Percentiles rank a stretch among this genome's conserved stretches.
Conservation (phyloP, 331 rosid genomes). For the Malus hybrid region DNA sequence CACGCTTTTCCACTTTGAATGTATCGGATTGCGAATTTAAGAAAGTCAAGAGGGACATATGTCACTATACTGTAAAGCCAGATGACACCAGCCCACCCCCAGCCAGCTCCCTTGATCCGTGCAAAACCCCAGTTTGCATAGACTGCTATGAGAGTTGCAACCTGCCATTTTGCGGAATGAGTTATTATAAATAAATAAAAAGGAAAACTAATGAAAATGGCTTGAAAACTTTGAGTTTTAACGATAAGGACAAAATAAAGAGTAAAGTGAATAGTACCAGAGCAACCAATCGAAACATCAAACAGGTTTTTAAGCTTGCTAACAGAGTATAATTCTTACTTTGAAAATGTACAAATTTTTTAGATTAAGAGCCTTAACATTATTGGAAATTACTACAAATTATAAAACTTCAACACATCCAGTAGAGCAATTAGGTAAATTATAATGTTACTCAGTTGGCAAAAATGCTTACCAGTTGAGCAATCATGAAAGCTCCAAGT, state of each 20-base stretch:
- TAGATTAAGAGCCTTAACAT: neutral
- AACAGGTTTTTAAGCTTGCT: neutral
- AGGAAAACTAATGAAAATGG: too few species aligned
- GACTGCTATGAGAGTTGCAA: conserved; percentile 82
- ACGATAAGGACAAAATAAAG: too few species aligned
- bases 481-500: conserved; percentile 66
- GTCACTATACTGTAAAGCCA: conserved; percentile 84
- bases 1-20: conserved; percentile 89
- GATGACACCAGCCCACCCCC: conserved; percentile 99
- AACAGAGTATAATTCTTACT: too few species aligned
- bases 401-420: neutral
- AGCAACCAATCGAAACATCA: neutral
- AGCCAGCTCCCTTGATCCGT: conserved; percentile 72
- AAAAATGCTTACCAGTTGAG: conserved; percentile 69
- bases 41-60: conserved; percentile 70
- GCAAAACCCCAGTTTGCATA: conserved; percentile 90
- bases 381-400: neutral
- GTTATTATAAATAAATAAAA: neutral
- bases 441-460: neutral
- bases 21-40: conserved; percentile 81
- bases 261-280: too few species aligned
- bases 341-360: neutral
- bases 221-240: too few species aligned
- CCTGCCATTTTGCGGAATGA: conserved; percentile 58
- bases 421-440: neutral